Percentiles rank a stretch among this genome's conserved stretches.
Evolutionary conservation across 805 yeast genomes (phyloP).

Genomic region (Yamadazyma olivae): DNA sequence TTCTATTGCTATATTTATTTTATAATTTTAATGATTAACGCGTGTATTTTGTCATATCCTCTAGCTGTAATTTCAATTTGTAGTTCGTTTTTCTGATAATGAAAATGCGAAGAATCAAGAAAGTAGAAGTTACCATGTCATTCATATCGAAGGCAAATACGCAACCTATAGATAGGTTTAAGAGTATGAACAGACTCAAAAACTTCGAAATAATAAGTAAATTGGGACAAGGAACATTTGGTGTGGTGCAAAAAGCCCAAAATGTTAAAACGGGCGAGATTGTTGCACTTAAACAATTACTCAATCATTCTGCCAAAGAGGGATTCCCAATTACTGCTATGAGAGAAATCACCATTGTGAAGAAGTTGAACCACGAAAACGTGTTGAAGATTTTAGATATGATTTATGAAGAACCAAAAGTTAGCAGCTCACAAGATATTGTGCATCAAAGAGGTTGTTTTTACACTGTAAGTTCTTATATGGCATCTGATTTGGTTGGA

Average conservation of each 20-base stretch:
- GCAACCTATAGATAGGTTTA: conserved; percentile 17
- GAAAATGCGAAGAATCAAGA: too few species aligned
- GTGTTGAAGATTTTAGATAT: conserved; percentile 77
- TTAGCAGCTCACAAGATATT: conserved; percentile 28
- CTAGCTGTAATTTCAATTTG: too few species aligned
- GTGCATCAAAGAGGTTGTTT: conserved; percentile 47
- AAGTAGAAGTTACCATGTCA: conserved; percentile 1
- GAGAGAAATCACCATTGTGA: conserved; percentile 84
- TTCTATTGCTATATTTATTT: too few species aligned
- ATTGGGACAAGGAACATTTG: conserved; percentile 48
- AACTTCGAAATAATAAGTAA: conserved; percentile 34
- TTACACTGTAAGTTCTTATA: conserved; percentile 88
- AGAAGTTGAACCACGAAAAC: conserved; percentile 64
- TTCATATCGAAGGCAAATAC: conserved; percentile 1
- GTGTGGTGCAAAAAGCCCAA: conserved; percentile 79
- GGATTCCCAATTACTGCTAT: conserved; percentile 93
- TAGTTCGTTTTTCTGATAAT: too few species aligned
- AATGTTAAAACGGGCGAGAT: conserved; percentile 48
- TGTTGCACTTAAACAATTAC: conserved; percentile 85
- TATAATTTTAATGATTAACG: too few species aligned
- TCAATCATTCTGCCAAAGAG: conserved; percentile 74
- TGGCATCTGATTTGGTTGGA: conserved; percentile 91
- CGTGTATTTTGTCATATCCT: too few species aligned
- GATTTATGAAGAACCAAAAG: conserved; percentile 46
- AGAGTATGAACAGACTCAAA: conserved; percentile 28